A percentile compares a stretch with the other conserved stretches of the same genome.
phyloP scores from a whole-genome alignment of 495 filamentous ascomycete species.

The Emericellopsis terricola region DNA sequence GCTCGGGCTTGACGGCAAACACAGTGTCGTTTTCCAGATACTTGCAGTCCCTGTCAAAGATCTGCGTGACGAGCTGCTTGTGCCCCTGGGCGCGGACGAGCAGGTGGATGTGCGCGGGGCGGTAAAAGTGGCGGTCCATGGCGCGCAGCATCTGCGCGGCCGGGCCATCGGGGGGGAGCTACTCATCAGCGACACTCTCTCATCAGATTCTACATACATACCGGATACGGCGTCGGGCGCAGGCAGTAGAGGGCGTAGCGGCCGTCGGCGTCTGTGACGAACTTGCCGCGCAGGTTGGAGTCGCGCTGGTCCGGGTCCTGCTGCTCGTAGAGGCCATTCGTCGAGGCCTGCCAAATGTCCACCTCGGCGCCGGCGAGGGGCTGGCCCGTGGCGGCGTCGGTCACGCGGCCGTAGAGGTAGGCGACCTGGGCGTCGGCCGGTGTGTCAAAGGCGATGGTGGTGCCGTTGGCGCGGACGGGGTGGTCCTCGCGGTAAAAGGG shows the following conservation, averaged over 20 bases:
- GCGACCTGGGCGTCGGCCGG: conserved; percentile 30
- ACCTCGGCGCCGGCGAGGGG: conserved; percentile 44
- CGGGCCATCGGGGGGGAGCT: conserved; percentile 46
- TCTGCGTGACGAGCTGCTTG: conserved; percentile 48
- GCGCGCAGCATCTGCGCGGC: conserved; percentile 30
- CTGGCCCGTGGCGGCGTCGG: conserved; percentile 33
- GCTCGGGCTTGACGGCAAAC: conserved; percentile 61
- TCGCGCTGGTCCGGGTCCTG: conserved; percentile 57
- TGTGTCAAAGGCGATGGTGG: conserved; percentile 30
- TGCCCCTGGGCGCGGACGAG: conserved; percentile 23
- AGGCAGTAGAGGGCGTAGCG: conserved; percentile 50
- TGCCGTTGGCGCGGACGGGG: conserved; percentile 41
- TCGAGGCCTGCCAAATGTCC: conserved; percentile 64
- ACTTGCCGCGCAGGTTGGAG: conserved; percentile 56
- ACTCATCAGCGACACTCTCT: no score
- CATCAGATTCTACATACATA: no score
- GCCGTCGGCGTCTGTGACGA: conserved; percentile 46
- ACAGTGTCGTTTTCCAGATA: conserved; percentile 49
- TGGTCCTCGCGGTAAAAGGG: conserved; percentile 64
- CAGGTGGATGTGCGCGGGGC: conserved; percentile 68
- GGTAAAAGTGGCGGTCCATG: conserved; percentile 49
- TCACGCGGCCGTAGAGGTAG: conserved; percentile 44
- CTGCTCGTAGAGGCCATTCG: conserved; percentile 67
- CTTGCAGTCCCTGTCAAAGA: conserved; percentile 49
- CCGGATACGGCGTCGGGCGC: conserved; percentile 50